These are phyloP conservation scores for Heracleum sosnowskyi DNA, from an alignment of 129 eudicot genomes.

Conservation along the genomic window DNA sequence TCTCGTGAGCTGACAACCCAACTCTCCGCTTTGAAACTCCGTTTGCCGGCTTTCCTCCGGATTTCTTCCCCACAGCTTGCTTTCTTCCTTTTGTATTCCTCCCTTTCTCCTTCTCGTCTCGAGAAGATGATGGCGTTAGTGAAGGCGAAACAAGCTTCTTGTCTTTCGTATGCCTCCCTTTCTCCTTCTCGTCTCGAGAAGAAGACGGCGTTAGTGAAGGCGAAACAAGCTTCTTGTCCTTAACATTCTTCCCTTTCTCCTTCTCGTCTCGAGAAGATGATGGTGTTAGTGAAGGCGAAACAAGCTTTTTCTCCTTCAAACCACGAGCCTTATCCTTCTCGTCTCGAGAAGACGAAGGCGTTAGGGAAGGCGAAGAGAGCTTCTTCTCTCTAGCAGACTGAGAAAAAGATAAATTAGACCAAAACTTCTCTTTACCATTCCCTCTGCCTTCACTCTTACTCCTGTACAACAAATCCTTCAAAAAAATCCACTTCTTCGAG, in stretches of 20 bases:
- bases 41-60: constrained; percentile 12
- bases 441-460: constrained; percentile 55
- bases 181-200: constrained; percentile 16
- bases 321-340: not conserved
- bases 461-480: constrained; percentile 49
- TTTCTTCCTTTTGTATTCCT: not conserved
- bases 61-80: not conserved
- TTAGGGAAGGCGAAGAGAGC: constrained; percentile 10
- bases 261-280: constrained; percentile 21
- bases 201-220: constrained; percentile 18
- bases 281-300: constrained; percentile 18
- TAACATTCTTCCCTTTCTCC: not conserved
- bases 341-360: constrained; percentile 18
- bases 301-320: not conserved
- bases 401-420: constrained; percentile 36
- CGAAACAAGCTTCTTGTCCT: constrained; percentile 4
- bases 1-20: constrained; percentile 36
- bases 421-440: constrained; percentile 32
- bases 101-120: constrained; percentile 6
- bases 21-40: constrained; percentile 26
- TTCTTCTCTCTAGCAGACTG: constrained; percentile 23
- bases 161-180: not conserved
- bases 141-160: constrained; percentile 8
- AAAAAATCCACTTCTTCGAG: constrained; percentile 47
- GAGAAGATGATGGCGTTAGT: constrained; percentile 14